These are phyloP conservation scores for Niveomyces coronatus DNA, from an alignment of 2,329 filamentous ascomycete genomes.

Conservation along the genomic window DNA sequence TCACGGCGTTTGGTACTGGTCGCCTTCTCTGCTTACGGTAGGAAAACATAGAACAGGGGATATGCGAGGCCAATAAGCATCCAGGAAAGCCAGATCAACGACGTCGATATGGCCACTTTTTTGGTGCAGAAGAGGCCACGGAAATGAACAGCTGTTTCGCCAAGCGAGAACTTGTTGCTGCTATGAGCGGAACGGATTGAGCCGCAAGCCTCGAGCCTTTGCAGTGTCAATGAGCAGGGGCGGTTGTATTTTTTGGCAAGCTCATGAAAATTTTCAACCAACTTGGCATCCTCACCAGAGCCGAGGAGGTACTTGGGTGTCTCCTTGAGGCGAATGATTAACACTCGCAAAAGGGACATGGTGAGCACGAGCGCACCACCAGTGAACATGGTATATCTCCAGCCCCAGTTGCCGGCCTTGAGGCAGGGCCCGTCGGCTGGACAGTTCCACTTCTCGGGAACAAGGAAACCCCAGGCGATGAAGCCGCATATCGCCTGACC, in stretches of 20 bases:
- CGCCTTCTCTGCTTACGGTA: slow-evolving; percentile 35
- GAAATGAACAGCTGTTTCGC: slow-evolving; percentile 40
- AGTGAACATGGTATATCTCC: slow-evolving; percentile 36
- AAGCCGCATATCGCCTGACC: slow-evolving; percentile 38
- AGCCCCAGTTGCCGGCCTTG: slow-evolving; percentile 36
- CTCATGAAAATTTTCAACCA: slow-evolving; percentile 37
- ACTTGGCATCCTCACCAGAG: slow-evolving; percentile 35
- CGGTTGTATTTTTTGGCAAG: slow-evolving; percentile 36
- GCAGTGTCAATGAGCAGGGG: slow-evolving; percentile 31
- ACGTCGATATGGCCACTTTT: slow-evolving; percentile 49
- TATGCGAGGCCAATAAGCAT: slow-evolving; percentile 61
- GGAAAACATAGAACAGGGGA: slow-evolving; percentile 65
- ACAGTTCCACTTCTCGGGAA: slow-evolving; percentile 37
- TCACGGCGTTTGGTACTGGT: background rate
- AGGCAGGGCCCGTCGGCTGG: slow-evolving; percentile 32
- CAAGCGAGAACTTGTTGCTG: slow-evolving; percentile 21
- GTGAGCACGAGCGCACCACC: slow-evolving; percentile 34
- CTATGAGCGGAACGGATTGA: slow-evolving; percentile 26
- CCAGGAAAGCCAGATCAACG: slow-evolving; percentile 60
- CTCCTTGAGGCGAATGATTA: slow-evolving; percentile 35
- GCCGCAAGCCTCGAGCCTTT: slow-evolving; percentile 36
- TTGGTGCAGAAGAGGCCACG: slow-evolving; percentile 53
- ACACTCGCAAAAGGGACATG: slow-evolving; percentile 35
- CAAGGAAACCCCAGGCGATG: slow-evolving; percentile 35
- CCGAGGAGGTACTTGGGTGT: slow-evolving; percentile 39